Conservation (phyloP, 2,329 filamentous ascomycete species). For the Hypomyces rosellus region DNA sequence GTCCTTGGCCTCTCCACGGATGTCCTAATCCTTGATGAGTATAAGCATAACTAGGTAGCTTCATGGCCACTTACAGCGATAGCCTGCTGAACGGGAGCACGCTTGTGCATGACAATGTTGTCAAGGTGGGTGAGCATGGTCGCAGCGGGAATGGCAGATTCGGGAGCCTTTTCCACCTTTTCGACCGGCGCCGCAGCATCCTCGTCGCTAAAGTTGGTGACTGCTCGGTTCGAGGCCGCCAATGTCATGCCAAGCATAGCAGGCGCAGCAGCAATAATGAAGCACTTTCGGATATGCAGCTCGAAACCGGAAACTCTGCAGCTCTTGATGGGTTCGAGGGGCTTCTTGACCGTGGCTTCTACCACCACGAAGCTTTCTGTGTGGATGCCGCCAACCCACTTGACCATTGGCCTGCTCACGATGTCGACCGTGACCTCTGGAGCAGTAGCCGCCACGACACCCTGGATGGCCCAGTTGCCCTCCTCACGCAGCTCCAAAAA, state of each 20-base stretch:
- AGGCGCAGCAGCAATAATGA: constrained; percentile 61
- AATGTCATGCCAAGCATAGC: constrained; percentile 53
- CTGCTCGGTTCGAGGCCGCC: constrained; percentile 46
- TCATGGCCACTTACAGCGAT: constrained; percentile 49
- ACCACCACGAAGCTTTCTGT: constrained; percentile 78
- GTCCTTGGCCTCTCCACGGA: constrained; percentile 52
- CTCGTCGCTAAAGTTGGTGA: constrained; percentile 55
- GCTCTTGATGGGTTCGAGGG: constrained; percentile 82
- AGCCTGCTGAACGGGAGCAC: constrained; percentile 84
- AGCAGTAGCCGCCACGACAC: constrained; percentile 56
- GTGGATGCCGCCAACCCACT: constrained; percentile 71
- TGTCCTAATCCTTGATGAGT: constrained; percentile 15
- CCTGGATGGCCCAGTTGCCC: constrained; percentile 68
- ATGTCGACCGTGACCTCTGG: constrained; percentile 51
- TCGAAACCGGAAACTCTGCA: constrained; percentile 74
- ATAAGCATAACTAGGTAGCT: not conserved
- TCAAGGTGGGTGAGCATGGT: constrained; percentile 79
- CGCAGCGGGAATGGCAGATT: constrained; percentile 47
- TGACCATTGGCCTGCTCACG: constrained; percentile 85
- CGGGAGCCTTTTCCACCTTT: constrained; percentile 38
- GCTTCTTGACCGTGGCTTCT: constrained; percentile 74
- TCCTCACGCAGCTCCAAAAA: constrained; percentile 77
- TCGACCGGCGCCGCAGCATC: constrained; percentile 34
- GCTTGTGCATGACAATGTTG: constrained; percentile 89
- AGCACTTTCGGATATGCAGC: constrained; percentile 83